Percentiles rank a stretch among this genome's conserved stretches.
phyloP scores from a whole-genome alignment of 768 basidiomycete species.

The Phanerochaete sordida region DNA sequence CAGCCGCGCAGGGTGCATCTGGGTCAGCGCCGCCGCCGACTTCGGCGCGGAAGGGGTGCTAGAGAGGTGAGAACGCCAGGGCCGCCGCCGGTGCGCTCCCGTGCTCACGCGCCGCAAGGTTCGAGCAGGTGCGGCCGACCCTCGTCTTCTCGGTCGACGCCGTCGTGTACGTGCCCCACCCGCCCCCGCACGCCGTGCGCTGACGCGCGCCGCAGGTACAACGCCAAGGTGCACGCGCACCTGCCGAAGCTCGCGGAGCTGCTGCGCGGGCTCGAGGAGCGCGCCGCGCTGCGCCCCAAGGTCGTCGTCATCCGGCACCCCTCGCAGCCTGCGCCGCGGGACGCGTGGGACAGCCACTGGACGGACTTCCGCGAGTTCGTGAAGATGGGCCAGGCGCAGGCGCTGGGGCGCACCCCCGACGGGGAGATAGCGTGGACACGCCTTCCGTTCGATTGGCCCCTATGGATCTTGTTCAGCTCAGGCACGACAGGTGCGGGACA shows the following conservation, averaged over 20 bases:
- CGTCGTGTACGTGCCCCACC: constrained; percentile 49
- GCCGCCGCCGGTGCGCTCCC: constrained; percentile 3
- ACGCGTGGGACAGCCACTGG: constrained; percentile 47
- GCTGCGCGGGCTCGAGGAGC: constrained; percentile 45
- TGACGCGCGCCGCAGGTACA: constrained; percentile 48
- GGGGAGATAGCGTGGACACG: constrained; percentile 66
- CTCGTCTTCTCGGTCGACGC: constrained; percentile 72
- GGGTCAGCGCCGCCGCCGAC: constrained; percentile 80
- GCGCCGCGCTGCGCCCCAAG: constrained; percentile 36
- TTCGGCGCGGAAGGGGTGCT: constrained; percentile 77
- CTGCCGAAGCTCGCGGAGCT: constrained; percentile 59
- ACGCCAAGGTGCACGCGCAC: constrained; percentile 66
- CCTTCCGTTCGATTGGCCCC: constrained; percentile 67
- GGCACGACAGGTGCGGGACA: constrained; percentile 65
- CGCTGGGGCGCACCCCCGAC: constrained; percentile 44
- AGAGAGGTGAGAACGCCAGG: constrained; percentile 49
- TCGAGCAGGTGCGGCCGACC: constrained; percentile 76
- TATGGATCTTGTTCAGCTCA: constrained; percentile 85
- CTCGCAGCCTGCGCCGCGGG: constrained; percentile 26
- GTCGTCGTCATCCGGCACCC: constrained; percentile 56
- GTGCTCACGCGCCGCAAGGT: constrained; percentile 34
- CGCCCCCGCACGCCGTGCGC: not conserved
- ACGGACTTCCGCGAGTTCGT: constrained; percentile 53
- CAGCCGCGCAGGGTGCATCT: constrained; percentile 51
- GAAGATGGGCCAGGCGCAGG: constrained; percentile 38